Evolutionary conservation across 192 early-diverging fungal genomes (phyloP), one percentile per base, ranked within the genome.

Genomic region (Haplosporangium gracile): DNA sequence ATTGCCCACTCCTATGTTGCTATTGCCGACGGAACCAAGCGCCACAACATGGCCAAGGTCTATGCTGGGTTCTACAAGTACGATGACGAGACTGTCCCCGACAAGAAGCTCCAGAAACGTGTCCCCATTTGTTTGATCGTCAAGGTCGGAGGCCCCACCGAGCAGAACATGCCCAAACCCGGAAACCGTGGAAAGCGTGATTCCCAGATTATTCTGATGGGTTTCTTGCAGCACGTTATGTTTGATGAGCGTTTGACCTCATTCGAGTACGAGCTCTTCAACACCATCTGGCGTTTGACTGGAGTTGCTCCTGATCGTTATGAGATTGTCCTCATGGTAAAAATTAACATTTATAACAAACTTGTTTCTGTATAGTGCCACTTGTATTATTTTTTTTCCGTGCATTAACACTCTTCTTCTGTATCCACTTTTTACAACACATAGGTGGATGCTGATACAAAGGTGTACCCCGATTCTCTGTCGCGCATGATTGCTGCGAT

Each of bases 131-230:
- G 96, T 16, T 84, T 92, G 53, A 92, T 96, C 38, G 92, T 94
- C 80, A 95, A 95, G 87, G 92, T 92, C 84, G 96, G 96, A 72
- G 90, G 91, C 2, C 90, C 93, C 55, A 92, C 89, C 15, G 94
- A 95, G 82, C 79, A 89, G 38, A 88, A 83, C 57, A 90, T 93
- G 68, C 74, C 81, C 49, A 96, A 96, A 88, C 94, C 96, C 36
- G 95, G 95, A 29, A 96, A 96, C 88, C 92, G 98, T 79, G 98
- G 98, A 68, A 99, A 99, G 91, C 95, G 98, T 42, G 98, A 99
- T 87, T 97, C 97, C 15, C 98, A 99, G 89, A 93, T 99, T 70
- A 92, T 99, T 73, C 90, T 99, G 45, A 98, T 99, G 97, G 95
- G 95, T 75, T 99, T 99, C 88, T 83, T 99, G 86, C 94, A 96